phyloP scores from a whole-genome alignment of 441 rosid genomes.

The Adansonia gregorii region DNA sequence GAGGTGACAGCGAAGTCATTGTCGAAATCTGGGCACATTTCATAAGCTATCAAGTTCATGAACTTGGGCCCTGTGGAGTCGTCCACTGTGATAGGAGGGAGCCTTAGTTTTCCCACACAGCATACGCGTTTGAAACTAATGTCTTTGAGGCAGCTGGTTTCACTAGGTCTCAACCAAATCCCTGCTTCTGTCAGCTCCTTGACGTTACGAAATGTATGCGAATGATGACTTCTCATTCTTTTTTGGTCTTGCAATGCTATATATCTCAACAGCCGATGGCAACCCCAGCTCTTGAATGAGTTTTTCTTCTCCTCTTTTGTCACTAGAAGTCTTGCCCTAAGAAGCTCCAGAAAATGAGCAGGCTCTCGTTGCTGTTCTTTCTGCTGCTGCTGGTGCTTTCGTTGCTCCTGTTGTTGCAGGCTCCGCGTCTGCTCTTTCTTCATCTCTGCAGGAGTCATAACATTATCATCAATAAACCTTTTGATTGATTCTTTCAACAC shows the following conservation, averaged over 20 bases:
- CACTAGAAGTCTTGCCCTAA: not conserved
- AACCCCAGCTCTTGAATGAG: not conserved
- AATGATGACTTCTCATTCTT: not conserved
- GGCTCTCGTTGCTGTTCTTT: not conserved
- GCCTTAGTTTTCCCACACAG: constrained; percentile 22
- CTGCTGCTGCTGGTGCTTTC: not conserved
- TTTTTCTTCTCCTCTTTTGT: not conserved
- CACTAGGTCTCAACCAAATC: constrained; percentile 14
- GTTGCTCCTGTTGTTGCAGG: not conserved
- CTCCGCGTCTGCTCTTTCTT: not conserved
- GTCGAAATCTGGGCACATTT: constrained; percentile 21
- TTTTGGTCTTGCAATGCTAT: not conserved
- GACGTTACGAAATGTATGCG: constrained; percentile 9
- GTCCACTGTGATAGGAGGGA: constrained; percentile 26
- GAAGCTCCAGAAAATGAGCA: constrained; percentile 19
- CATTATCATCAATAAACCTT: not conserved
- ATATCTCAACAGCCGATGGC: not conserved
- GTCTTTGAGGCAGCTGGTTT: constrained; percentile 19
- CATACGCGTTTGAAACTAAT: not conserved
- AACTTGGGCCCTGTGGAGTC: constrained; percentile 34
- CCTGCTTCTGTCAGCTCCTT: constrained; percentile 27
- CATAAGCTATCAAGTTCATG: constrained; percentile 37
- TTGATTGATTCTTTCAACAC: not conserved
- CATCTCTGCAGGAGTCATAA: not conserved
- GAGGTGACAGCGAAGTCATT: constrained; percentile 26